phyloP scores from a whole-genome alignment of 306 rosid genomes.

The Cucurbita pepo region DNA sequence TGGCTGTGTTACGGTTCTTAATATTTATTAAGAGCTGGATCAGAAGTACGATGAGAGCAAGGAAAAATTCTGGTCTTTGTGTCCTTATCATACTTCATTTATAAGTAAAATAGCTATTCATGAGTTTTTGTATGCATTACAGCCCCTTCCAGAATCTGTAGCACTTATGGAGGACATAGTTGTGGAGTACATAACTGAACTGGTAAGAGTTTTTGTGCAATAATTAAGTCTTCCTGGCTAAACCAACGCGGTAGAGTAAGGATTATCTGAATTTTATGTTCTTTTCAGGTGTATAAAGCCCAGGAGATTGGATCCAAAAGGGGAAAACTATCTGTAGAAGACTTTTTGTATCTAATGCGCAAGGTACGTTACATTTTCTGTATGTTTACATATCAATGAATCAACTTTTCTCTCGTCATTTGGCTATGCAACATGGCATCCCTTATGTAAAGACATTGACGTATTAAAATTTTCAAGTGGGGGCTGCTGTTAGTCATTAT shows the following conservation, averaged over 20 bases:
- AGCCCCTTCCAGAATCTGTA: slow-evolving; percentile 89
- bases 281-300: slow-evolving; percentile 74
- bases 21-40: neutral
- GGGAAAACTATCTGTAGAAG: slow-evolving; percentile 82
- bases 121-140: slow-evolving; percentile 2
- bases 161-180: slow-evolving; percentile 87
- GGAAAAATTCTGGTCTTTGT: neutral
- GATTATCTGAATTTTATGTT: neutral
- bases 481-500: too few species aligned
- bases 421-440: neutral
- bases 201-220: slow-evolving; percentile 26
- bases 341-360: slow-evolving; percentile 76
- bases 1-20: neutral
- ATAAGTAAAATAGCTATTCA: neutral
- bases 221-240: neutral
- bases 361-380: slow-evolving; percentile 32
- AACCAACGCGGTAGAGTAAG: neutral
- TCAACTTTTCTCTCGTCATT: neutral
- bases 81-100: neutral
- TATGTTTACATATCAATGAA: neutral
- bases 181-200: slow-evolving; percentile 73
- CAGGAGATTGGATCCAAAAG: slow-evolving; percentile 84
- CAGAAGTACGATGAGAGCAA: neutral
- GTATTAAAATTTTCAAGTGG: neutral
- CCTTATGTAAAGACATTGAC: neutral